Evolutionary conservation across 352 stramenopile species (phyloP).

Genomic region (Halophytophthora polymorphica): DNA sequence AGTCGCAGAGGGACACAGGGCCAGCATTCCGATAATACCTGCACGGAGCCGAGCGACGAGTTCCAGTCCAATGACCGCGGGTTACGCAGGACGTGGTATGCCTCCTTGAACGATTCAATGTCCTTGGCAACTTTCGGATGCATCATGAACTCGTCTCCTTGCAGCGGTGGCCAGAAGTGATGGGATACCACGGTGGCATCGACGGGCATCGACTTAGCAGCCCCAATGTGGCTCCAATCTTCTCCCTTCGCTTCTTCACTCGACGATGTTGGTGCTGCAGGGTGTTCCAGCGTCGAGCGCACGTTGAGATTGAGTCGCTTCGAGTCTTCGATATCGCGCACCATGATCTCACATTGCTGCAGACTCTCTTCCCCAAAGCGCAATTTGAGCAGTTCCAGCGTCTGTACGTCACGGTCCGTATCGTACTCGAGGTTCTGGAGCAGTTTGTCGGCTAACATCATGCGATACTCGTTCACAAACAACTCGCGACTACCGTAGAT

Average conservation of each 20-base stretch:
- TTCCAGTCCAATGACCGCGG: slow-evolving; percentile 93
- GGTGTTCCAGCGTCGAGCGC: slow-evolving; percentile 35
- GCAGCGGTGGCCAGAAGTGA: slow-evolving; percentile 97
- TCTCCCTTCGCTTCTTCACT: neutral
- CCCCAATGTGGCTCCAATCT: neutral
- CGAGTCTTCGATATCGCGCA: slow-evolving; percentile 97
- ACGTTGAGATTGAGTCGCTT: slow-evolving; percentile 93
- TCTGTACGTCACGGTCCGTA: slow-evolving; percentile 93
- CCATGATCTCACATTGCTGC: slow-evolving; percentile 97
- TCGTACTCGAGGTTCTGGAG: slow-evolving; percentile 93
- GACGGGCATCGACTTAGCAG: slow-evolving; percentile 24
- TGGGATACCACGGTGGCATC: slow-evolving; percentile 95
- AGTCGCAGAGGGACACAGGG: neutral
- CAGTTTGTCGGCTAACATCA: slow-evolving; percentile 97
- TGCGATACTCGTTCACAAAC: slow-evolving; percentile 98
- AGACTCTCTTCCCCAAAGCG: slow-evolving; percentile 94
- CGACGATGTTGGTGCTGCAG: neutral
- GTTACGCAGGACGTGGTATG: slow-evolving; percentile 94
- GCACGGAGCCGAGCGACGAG: slow-evolving; percentile 89
- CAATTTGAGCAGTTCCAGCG: slow-evolving; percentile 96
- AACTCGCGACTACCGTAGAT: slow-evolving; percentile 98
- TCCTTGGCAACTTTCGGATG: slow-evolving; percentile 80
- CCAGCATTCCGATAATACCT: slow-evolving; percentile 28
- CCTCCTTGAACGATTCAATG: slow-evolving; percentile 86
- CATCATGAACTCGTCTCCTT: slow-evolving; percentile 89